phyloP scores from a whole-genome alignment of 192 early-diverging fungal species.

The Coemansia sp. region DNA sequence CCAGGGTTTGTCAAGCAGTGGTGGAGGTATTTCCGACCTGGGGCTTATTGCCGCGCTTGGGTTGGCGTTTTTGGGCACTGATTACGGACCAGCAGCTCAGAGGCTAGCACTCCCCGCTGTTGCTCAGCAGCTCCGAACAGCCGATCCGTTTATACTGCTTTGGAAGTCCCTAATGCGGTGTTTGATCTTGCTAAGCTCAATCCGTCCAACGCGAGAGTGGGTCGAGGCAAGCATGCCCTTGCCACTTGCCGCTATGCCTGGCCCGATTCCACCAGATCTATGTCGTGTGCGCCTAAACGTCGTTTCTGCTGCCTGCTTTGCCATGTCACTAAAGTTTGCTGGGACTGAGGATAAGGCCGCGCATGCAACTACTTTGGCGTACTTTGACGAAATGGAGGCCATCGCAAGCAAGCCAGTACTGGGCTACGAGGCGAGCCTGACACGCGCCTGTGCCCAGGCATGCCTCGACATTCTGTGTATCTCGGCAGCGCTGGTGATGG shows the following conservation, averaged over 20 bases:
- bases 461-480: constrained; percentile 72
- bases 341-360: constrained; percentile 35
- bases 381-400: constrained; percentile 37
- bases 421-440: constrained; percentile 57
- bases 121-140: constrained; percentile 61
- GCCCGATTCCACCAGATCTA: constrained; percentile 17
- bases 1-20: constrained; percentile 4
- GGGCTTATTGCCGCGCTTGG: constrained; percentile 80
- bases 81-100: constrained; percentile 66
- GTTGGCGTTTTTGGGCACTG: constrained; percentile 81
- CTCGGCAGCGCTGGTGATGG: constrained; percentile 71
- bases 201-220: constrained; percentile 69
- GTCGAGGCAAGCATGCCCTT: constrained; percentile 47
- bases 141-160: constrained; percentile 73
- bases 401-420: constrained; percentile 16
- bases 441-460: constrained; percentile 59
- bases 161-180: constrained; percentile 67
- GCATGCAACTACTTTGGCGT: constrained; percentile 21
- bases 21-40: constrained; percentile 21
- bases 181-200: constrained; percentile 76
- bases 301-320: constrained; percentile 40
- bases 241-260: constrained; percentile 1
- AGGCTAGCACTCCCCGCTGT: constrained; percentile 66
- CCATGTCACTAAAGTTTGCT: constrained; percentile 39
- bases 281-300: constrained; percentile 33